A percentile compares a stretch with the other conserved stretches of the same genome.
phyloP scores from a whole-genome alignment of 2,329 filamentous ascomycete genomes.

The Aureobasidium namibiae region DNA sequence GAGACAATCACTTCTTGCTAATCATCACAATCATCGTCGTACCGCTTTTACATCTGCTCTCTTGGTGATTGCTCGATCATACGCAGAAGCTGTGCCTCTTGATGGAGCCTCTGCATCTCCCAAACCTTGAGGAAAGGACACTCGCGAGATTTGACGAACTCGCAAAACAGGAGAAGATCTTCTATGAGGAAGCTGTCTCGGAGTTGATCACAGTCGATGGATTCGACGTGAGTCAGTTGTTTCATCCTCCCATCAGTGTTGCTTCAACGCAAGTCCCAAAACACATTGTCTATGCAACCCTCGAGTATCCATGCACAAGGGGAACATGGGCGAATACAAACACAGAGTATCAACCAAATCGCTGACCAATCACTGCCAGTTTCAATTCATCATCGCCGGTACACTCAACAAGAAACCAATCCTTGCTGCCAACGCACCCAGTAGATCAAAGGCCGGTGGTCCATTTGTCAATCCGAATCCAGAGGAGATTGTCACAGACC shows the following conservation, averaged over 20 bases:
- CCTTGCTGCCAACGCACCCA: constrained; percentile 8
- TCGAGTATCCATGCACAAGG: neutral
- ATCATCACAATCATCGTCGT: too few relatives aligned
- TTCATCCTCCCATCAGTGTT: neutral
- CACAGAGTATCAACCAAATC: too few relatives aligned
- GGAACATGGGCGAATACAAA: neutral
- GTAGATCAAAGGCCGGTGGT: constrained; percentile 7
- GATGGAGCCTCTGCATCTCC: neutral
- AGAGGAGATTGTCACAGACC: constrained; percentile 21
- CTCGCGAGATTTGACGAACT: constrained; percentile 12
- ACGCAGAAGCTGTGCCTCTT: neutral
- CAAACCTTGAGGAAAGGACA: constrained; percentile 6
- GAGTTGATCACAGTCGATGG: constrained; percentile 12
- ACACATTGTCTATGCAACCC: neutral
- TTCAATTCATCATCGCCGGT: constrained; percentile 11
- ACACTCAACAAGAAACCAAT: constrained; percentile 14
- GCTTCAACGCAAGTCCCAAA: too few relatives aligned
- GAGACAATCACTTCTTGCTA: too few relatives aligned
- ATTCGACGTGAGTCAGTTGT: constrained; percentile 2
- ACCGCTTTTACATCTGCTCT: too few relatives aligned
- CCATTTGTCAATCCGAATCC: constrained; percentile 13
- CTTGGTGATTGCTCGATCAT: too few relatives aligned
- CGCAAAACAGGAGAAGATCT: constrained; percentile 8
- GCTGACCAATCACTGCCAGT: neutral
- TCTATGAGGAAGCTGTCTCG: constrained; percentile 1